Percentiles rank a stretch among this genome's conserved stretches.
Evolutionary conservation across 228 moss, liverwort and hornwort genomes (phyloP).

Genomic region (Sphagnum fallax): DNA sequence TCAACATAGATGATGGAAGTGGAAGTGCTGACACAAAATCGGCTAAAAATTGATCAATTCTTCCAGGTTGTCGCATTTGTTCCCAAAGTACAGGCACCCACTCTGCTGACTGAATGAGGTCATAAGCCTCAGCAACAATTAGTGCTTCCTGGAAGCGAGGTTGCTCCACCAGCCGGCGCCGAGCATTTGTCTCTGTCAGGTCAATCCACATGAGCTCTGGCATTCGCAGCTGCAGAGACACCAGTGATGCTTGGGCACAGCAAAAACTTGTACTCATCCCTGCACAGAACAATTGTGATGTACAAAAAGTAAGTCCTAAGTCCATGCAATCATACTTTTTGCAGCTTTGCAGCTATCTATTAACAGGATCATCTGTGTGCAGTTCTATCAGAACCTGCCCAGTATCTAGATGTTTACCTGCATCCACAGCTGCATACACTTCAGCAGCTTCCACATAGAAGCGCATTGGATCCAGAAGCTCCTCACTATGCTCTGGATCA

Average conservation of each 20-base stretch:
- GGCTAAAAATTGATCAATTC: constrained; percentile 77
- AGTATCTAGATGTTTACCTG: constrained; percentile 40
- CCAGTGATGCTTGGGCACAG: constrained; percentile 91
- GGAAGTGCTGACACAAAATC: constrained; percentile 84
- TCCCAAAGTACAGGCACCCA: constrained; percentile 96
- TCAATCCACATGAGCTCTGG: constrained; percentile 74
- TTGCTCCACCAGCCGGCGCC: constrained; percentile 77
- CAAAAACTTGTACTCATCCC: constrained; percentile 72
- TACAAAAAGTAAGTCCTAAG: too few species aligned
- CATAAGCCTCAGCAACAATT: constrained; percentile 91
- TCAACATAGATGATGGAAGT: constrained; percentile 66
- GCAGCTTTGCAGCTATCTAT: too few species aligned
- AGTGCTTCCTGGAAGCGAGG: constrained; percentile 81
- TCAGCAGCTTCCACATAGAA: constrained; percentile 92
- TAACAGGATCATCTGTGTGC: too few species aligned
- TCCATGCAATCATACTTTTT: too few species aligned
- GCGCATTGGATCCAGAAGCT: constrained; percentile 83
- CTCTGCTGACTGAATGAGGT: constrained; percentile 83
- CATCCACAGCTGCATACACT: constrained; percentile 76
- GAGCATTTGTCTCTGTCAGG: constrained; percentile 71
- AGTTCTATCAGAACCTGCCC: too few species aligned
- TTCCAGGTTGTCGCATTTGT: constrained; percentile 65
- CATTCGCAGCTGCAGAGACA: constrained; percentile 88
- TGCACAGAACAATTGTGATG: constrained; percentile 6
- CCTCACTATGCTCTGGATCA: constrained; percentile 81